Conservation (phyloP, 2,329 filamentous ascomycete genomes). For the Clarireedia homoeocarpa region DNA sequence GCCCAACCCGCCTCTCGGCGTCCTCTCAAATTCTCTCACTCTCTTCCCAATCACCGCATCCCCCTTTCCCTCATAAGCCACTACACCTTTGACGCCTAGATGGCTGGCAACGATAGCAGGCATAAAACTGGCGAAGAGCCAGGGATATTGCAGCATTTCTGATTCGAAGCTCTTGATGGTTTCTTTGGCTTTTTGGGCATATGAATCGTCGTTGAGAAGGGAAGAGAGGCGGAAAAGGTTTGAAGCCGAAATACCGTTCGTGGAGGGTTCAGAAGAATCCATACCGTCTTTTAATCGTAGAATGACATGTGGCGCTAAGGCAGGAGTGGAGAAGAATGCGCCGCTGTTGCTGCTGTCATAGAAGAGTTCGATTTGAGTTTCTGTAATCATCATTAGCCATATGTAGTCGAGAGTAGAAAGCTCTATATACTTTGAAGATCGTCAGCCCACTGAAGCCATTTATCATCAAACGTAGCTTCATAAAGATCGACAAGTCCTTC, state of each 20-base stretch:
- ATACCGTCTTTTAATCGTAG: conserved; percentile 91
- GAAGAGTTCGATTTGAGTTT: conserved; percentile 68
- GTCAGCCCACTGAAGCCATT: conserved; percentile 73
- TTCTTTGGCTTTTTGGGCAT: conserved; percentile 57
- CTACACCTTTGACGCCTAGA: conserved; percentile 56
- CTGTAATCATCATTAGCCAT: conserved; percentile 32
- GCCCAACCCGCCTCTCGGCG: conserved; percentile 21
- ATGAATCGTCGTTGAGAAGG: conserved; percentile 58
- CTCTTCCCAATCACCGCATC: conserved; percentile 14
- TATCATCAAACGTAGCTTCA: conserved; percentile 69
- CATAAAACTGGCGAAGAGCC: conserved; percentile 79
- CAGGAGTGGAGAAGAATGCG: conserved; percentile 67
- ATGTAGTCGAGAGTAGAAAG: not conserved
- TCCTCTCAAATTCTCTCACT: conserved; percentile 30
- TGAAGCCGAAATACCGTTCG: conserved; percentile 77
- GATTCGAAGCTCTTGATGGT: conserved; percentile 82
- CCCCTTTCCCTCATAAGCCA: conserved; percentile 34
- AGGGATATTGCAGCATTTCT: conserved; percentile 87
- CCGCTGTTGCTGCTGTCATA: conserved; percentile 48
- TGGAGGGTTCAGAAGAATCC: conserved; percentile 83
- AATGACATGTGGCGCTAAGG: conserved; percentile 59
- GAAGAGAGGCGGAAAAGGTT: conserved; percentile 78
- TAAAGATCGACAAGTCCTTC: conserved; percentile 78
- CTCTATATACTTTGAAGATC: conserved; percentile 58
- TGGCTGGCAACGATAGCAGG: conserved; percentile 63